Evolutionary conservation across 2,329 filamentous ascomycete species (phyloP), one percentile per base, ranked within the genome.

Genomic region (Ustilaginoidea virens): DNA sequence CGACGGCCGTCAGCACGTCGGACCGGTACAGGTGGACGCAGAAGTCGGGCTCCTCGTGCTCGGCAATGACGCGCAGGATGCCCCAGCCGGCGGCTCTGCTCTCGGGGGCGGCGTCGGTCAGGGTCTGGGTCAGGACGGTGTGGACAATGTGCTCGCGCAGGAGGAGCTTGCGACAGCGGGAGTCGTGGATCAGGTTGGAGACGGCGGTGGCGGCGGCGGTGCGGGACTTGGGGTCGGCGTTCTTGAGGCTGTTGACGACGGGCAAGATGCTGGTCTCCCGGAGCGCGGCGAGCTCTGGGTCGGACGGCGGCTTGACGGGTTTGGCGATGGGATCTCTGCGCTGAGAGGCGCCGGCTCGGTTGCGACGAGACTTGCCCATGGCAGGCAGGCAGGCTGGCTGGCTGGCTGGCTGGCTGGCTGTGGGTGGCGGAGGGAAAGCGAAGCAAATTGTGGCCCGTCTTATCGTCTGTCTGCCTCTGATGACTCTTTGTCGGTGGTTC

Each of bases 31-130:
- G 47, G 39, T 79, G 72, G 13, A 79, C 55, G 36, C 70, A 74
- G 34, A 79, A 78, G 41, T 77, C 74, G 9, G 65, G 56, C 39
- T 75, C 73, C 46, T 79, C 74, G 42, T 75, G 66, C 36, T 67
- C 56, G 2, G 65, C 67, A 30, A 80, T 56, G 23, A 69, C 62
- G 37, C 65, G 61, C 29, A 80, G 53, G 37, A 78, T 74, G 9
- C 67, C 65, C 74, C 74, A 80, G n/a, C 71, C 74, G 13, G 72
- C 69, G 24, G 71, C 67, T 27, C 69, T 61, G 40, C 69, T 71
- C 49, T 78, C 72, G 29, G 75, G 55, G 33, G 61, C 69, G 21
- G 63, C 54, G 43, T 80, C 74, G 15, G 69, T 72, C 32, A 79
- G 51, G 17, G 70, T 75, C 54, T 77, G 68, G 18, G 63, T 70